Percentiles rank a stretch among this genome's conserved stretches.
Conservation (phyloP, 73 alveolate species). For the Blepharisma stoltei region DNA sequence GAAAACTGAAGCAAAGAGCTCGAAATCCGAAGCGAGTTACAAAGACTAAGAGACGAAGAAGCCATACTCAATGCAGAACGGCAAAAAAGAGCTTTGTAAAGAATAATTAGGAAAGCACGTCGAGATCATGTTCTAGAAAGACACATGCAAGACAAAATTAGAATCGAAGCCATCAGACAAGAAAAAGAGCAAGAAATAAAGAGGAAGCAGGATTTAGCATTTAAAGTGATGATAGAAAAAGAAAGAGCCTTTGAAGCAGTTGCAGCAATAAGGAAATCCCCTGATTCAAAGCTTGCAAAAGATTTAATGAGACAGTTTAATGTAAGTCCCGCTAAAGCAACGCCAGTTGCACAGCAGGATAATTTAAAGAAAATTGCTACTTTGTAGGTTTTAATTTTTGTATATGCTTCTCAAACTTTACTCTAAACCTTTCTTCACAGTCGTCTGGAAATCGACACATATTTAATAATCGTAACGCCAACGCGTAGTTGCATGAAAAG, state of each 20-base stretch:
- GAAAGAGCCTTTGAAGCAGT: constrained; percentile 5
- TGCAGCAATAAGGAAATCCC: constrained; percentile 4
- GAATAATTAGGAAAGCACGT: not conserved
- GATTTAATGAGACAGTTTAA: not conserved
- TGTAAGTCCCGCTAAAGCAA: no score
- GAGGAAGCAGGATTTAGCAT: not conserved
- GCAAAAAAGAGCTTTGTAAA: constrained; percentile 10
- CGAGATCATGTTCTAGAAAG: constrained; percentile 19
- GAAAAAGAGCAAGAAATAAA: constrained; percentile 13
- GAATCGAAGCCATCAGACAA: not conserved
- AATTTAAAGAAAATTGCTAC: no score
- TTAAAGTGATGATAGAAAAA: constrained; percentile 22
- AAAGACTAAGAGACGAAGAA: constrained; percentile 13
- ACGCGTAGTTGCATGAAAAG: no score
- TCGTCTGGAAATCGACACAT: no score
- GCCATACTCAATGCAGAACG: constrained; percentile 19
- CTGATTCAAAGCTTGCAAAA: not conserved
- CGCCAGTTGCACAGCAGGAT: no score
- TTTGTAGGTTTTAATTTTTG: no score
- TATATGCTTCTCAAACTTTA: no score
- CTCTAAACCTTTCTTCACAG: no score
- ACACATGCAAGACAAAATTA: constrained; percentile 12
- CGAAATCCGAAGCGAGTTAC: not conserved
- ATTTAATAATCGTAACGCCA: no score
- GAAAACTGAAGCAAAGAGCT: not conserved